Percentiles rank a stretch among this genome's conserved stretches.
These are phyloP conservation scores for Hyphochytrium catenoides DNA, from an alignment of 352 stramenopile genomes.

Conservation along the genomic window DNA sequence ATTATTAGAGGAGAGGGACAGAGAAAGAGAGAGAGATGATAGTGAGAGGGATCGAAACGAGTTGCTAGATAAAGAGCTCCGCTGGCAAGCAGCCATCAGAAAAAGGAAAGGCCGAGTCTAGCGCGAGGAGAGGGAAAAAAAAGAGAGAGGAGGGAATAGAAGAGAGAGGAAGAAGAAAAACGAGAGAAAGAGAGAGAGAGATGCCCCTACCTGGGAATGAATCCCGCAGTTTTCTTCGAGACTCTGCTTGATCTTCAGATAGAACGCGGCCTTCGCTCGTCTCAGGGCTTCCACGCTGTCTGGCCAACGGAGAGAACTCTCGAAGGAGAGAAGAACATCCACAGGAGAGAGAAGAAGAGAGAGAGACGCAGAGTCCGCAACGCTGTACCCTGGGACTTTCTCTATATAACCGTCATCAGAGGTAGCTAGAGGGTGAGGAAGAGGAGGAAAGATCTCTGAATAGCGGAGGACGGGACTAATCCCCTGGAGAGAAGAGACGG, in stretches of 20 bases:
- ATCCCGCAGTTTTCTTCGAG: constrained; percentile 27
- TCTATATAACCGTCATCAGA: constrained; percentile 34
- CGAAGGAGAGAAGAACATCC: constrained; percentile 41
- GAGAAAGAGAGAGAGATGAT: too few species aligned
- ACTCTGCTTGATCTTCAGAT: constrained; percentile 56
- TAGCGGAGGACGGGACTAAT: constrained; percentile 54
- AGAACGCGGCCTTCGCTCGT: constrained; percentile 63
- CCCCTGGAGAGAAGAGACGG: constrained; percentile 46
- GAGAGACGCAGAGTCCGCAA: constrained; percentile 8
- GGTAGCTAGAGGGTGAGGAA: constrained; percentile 55
- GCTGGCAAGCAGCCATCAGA: too few species aligned
- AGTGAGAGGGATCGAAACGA: too few species aligned
- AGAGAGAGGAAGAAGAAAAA: too few species aligned
- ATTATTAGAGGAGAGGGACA: too few species aligned
- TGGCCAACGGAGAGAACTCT: constrained; percentile 57
- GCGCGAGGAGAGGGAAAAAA: too few species aligned
- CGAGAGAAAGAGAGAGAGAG: too few species aligned
- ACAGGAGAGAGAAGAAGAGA: constrained; percentile 45
- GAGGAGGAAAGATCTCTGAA: constrained; percentile 49
- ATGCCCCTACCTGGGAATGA: too few species aligned
- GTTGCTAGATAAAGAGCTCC: too few species aligned
- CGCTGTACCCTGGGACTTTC: constrained; percentile 22
- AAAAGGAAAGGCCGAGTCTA: too few species aligned
- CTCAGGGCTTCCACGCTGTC: constrained; percentile 41
- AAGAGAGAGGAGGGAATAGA: too few species aligned